Evolutionary conservation across 129 eudicot species (phyloP).

Genomic region (Cynara cardunculus): DNA sequence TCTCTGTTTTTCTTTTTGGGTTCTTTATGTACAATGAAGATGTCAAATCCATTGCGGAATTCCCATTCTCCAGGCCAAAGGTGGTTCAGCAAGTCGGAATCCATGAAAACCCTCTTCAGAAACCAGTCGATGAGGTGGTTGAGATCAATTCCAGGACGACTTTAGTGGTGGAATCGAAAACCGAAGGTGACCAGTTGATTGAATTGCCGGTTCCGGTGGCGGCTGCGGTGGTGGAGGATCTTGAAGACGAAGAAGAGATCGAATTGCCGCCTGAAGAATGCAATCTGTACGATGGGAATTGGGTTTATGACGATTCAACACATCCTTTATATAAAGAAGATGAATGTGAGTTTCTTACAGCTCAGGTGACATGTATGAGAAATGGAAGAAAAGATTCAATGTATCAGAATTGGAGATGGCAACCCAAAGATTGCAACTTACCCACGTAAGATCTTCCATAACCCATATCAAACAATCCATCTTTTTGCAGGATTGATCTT

Average conservation of each 20-base stretch:
- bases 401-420: slow-evolving; percentile 96
- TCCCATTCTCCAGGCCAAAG: slow-evolving; percentile 61
- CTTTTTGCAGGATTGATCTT: slow-evolving; percentile 4
- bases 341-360: slow-evolving; percentile 78
- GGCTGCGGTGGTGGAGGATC: slow-evolving; percentile 24
- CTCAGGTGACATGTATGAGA: slow-evolving; percentile 86
- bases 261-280: slow-evolving; percentile 80
- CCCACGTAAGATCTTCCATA: slow-evolving; percentile 61
- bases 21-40: slow-evolving; percentile 93
- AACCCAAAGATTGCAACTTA: slow-evolving; percentile 79
- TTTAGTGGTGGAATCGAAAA: slow-evolving; percentile 39
- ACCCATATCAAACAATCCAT: background rate
- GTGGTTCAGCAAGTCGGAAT: background rate
- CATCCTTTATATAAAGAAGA: slow-evolving; percentile 84
- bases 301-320: slow-evolving; percentile 79
- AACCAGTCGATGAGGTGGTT: background rate
- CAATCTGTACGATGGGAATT: slow-evolving; percentile 67
- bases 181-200: slow-evolving; percentile 36
- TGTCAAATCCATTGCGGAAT: slow-evolving; percentile 82
- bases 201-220: slow-evolving; percentile 35
- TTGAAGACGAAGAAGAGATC: slow-evolving; percentile 62
- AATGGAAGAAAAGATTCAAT: slow-evolving; percentile 79
- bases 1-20: slow-evolving; percentile 74
- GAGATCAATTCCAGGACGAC: slow-evolving; percentile 46
- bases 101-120: background rate